phyloP scores from a whole-genome alignment of 306 rosid species.

The Gastrolobium bilobum region DNA sequence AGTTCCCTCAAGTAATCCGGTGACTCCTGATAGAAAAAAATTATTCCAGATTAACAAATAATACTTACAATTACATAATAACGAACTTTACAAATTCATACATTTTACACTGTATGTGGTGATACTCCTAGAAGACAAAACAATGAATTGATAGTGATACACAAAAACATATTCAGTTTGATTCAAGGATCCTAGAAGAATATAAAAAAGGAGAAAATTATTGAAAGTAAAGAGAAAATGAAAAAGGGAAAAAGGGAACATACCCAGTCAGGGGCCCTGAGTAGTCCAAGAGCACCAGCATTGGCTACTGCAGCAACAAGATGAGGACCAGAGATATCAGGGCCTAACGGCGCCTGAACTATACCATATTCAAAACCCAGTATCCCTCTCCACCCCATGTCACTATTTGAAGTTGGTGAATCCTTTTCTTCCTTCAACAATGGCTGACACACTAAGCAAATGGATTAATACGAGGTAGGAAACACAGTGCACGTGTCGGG shows the following conservation, averaged over 20 bases:
- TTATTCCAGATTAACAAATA: slow-evolving; percentile 10
- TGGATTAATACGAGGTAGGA: no score
- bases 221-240: neutral
- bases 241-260: neutral
- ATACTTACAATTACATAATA: neutral
- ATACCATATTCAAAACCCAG: slow-evolving; percentile 77
- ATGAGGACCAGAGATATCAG: slow-evolving; percentile 81
- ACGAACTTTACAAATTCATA: neutral
- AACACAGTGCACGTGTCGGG: neutral
- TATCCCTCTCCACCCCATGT: slow-evolving; percentile 74
- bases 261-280: slow-evolving; percentile 82
- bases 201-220: no score
- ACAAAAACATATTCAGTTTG: no score
- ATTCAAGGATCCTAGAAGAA: neutral
- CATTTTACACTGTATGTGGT: no score
- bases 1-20: slow-evolving; percentile 76
- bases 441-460: neutral
- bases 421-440: neutral
- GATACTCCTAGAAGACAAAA: neutral
- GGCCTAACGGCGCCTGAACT: slow-evolving; percentile 83
- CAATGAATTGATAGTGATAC: neutral
- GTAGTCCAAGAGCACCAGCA: slow-evolving; percentile 79
- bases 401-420: no score
- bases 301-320: slow-evolving; percentile 89
- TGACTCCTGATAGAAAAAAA: slow-evolving; percentile 61